Evolutionary conservation across 2,329 filamentous ascomycete genomes (phyloP).

Genomic region (Pyrenochaeta sp.): DNA sequence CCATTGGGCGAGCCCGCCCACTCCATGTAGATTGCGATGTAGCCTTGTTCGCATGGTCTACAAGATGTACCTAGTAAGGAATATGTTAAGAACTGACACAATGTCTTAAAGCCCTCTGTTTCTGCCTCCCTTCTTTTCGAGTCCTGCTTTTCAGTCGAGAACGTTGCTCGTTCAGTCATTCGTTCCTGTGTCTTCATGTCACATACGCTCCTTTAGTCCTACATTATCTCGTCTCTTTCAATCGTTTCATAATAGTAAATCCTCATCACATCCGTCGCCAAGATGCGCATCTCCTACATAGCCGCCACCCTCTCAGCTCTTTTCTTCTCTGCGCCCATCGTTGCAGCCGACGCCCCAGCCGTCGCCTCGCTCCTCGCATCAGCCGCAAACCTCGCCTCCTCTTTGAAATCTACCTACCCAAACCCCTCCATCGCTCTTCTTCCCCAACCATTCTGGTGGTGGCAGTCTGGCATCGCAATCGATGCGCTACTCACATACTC

Average conservation of each 20-base stretch:
- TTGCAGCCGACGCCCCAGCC: conserved; percentile 5
- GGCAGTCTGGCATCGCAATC: conserved; percentile 38
- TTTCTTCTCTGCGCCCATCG: conserved; percentile 6
- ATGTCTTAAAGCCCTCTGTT: neutral
- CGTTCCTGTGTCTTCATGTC: neutral
- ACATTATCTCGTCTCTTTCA: neutral
- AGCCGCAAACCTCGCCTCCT: conserved; percentile 23
- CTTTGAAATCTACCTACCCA: conserved; percentile 27
- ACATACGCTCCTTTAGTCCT: neutral
- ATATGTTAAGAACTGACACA: neutral
- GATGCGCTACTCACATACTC: conserved; percentile 50
- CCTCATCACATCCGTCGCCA: neutral
- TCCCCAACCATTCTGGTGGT: conserved; percentile 39
- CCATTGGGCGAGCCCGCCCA: neutral
- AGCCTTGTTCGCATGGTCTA: neutral
- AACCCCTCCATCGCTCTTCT: conserved; percentile 28
- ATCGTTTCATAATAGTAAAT: neutral
- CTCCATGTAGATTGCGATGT: neutral
- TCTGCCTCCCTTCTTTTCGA: neutral
- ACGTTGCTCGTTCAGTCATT: neutral
- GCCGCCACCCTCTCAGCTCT: conserved; percentile 7
- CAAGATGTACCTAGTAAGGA: neutral
- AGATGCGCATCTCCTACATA: neutral
- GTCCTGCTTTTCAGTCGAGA: neutral
- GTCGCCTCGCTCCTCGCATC: conserved; percentile 20